These are phyloP conservation scores for Botrytis fragariae DNA, from an alignment of 2,329 filamentous ascomycete genomes.

Conservation along the genomic window DNA sequence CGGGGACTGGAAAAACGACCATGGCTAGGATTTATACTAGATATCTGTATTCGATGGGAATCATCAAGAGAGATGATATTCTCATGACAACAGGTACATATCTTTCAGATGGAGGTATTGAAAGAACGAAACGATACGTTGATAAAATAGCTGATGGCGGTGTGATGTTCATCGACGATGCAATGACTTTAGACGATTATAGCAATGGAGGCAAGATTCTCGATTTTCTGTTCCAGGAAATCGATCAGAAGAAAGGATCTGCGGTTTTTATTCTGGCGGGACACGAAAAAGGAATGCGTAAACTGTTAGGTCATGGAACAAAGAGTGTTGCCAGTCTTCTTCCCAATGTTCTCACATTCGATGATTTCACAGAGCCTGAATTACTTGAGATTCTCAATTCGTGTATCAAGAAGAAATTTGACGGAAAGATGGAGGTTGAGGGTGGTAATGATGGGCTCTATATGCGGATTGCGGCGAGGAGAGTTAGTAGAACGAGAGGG, in stretches of 20 bases:
- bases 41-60: constrained; percentile 59
- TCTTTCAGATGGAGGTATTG: constrained; percentile 60
- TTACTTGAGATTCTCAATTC: constrained; percentile 57
- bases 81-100: constrained; percentile 65
- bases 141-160: constrained; percentile 63
- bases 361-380: constrained; percentile 65
- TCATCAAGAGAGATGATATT: constrained; percentile 57
- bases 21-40: constrained; percentile 67
- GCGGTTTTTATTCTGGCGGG: constrained; percentile 70
- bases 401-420: constrained; percentile 54
- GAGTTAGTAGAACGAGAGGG: constrained; percentile 61
- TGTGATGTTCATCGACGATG: constrained; percentile 71
- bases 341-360: constrained; percentile 61
- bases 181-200: constrained; percentile 13
- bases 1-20: constrained; percentile 63
- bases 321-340: constrained; percentile 59
- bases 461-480: constrained; percentile 57
- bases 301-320: constrained; percentile 67
- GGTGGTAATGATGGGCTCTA: constrained; percentile 58
- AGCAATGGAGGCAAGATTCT: constrained; percentile 47
- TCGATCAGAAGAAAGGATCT: constrained; percentile 67
- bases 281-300: constrained; percentile 70
- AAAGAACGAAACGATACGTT: constrained; percentile 54
- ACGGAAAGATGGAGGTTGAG: constrained; percentile 55
- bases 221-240: constrained; percentile 67